Evolutionary conservation across 805 yeast species (phyloP).

Genomic region (Diddensiella transvaalensis): DNA sequence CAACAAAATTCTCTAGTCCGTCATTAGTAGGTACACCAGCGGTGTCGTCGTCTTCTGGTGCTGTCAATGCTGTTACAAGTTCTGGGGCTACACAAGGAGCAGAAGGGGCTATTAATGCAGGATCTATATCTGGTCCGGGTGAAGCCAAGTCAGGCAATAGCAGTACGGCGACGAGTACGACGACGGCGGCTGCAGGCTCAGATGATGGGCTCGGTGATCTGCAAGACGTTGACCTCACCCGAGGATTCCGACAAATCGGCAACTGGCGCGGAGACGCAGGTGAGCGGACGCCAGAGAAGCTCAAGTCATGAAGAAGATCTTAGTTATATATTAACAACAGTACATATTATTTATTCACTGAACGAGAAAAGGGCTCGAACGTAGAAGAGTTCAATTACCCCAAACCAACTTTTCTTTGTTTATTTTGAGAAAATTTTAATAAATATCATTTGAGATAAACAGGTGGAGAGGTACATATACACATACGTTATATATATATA

Average conservation of each 20-base stretch:
- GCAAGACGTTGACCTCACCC: constrained; percentile 46
- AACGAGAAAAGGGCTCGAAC: too few species aligned
- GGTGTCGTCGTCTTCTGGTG: neutral
- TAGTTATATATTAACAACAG: too few species aligned
- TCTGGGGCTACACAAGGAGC: too few species aligned
- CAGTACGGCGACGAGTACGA: neutral
- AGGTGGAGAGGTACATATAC: too few species aligned
- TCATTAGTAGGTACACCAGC: constrained; percentile 14
- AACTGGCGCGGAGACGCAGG: constrained; percentile 23
- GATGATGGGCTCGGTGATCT: constrained; percentile 39
- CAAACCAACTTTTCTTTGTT: too few species aligned
- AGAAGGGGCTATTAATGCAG: neutral
- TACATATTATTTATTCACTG: too few species aligned
- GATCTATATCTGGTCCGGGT: too few species aligned
- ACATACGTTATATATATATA: too few species aligned
- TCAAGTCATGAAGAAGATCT: constrained; percentile 7
- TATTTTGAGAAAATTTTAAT: too few species aligned
- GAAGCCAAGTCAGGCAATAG: neutral
- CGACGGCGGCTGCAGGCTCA: constrained; percentile 4
- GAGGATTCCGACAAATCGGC: constrained; percentile 40
- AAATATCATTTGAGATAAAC: too few species aligned
- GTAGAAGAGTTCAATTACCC: neutral
- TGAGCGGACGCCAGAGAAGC: constrained; percentile 18
- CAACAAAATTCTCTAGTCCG: constrained; percentile 31
- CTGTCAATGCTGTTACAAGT: neutral